Evolutionary conservation across 2,329 filamentous ascomycete species (phyloP).

Genomic region (Ceratocystis harringtonii): DNA sequence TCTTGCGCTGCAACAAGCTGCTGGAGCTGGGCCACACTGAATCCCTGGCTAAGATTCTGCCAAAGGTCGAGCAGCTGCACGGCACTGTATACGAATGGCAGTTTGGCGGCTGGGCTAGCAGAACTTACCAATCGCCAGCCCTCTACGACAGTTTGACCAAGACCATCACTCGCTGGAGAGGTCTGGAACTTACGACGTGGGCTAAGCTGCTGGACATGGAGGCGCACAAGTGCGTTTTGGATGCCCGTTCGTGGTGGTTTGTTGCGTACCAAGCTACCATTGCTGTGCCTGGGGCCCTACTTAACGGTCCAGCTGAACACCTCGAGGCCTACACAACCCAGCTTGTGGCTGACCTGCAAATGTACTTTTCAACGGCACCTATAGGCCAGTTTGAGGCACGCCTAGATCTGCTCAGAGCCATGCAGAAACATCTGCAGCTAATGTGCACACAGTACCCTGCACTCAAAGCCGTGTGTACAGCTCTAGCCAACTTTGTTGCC

Average conservation of each 20-base stretch:
- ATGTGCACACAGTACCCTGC: slow-evolving; percentile 38
- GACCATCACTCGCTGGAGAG: slow-evolving; percentile 74
- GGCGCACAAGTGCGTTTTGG: slow-evolving; percentile 54
- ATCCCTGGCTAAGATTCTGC: slow-evolving; percentile 72
- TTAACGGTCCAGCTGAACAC: slow-evolving; percentile 43
- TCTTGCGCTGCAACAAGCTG: slow-evolving; percentile 58
- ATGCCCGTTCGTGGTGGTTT: slow-evolving; percentile 90
- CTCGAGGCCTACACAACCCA: slow-evolving; percentile 44
- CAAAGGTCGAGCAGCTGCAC: slow-evolving; percentile 77
- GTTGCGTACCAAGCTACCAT: slow-evolving; percentile 84
- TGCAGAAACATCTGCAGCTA: slow-evolving; percentile 51
- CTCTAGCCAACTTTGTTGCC: slow-evolving; percentile 59
- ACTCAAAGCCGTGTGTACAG: slow-evolving; percentile 44
- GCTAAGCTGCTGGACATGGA: slow-evolving; percentile 77
- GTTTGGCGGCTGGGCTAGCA: slow-evolving; percentile 67
- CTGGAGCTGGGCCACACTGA: slow-evolving; percentile 64
- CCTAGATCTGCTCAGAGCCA: slow-evolving; percentile 51
- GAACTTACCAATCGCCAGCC: slow-evolving; percentile 51
- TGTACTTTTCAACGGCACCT: slow-evolving; percentile 65
- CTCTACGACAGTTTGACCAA: slow-evolving; percentile 67
- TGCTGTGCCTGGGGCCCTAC: slow-evolving; percentile 54
- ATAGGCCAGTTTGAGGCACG: slow-evolving; percentile 67
- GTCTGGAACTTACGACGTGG: slow-evolving; percentile 86
- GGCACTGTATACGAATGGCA: slow-evolving; percentile 86
- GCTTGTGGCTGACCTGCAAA: slow-evolving; percentile 60